Evolutionary conservation across 2,329 filamentous ascomycete species (phyloP).

Genomic region (Aspergillus sp.): DNA sequence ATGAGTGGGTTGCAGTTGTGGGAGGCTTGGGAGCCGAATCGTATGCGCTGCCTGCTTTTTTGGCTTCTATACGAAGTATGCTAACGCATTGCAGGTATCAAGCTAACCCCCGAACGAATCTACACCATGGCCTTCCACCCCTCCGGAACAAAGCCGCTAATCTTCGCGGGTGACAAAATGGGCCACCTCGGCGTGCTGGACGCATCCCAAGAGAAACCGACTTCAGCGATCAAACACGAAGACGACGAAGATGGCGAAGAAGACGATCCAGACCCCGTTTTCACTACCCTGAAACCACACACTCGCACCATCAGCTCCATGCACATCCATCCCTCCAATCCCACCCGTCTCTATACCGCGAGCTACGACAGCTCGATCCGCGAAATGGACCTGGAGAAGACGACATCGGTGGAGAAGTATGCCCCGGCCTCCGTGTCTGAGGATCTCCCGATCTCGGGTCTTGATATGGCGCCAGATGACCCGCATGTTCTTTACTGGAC

Average conservation of each 20-base stretch:
- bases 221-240: conserved; percentile 34
- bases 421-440: conserved; percentile 60
- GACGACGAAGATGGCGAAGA: conserved; percentile 60
- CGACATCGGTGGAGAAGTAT: conserved; percentile 71
- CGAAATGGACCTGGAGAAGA: conserved; percentile 73
- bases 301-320: conserved; percentile 81
- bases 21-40: conserved; percentile 72
- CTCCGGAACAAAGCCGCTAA: conserved; percentile 70
- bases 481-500: conserved; percentile 76
- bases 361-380: conserved; percentile 93
- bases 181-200: conserved; percentile 88
- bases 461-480: conserved; percentile 67
- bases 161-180: conserved; percentile 92
- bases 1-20: conserved; percentile 75
- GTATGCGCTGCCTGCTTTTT: conserved; percentile 38
- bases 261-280: conserved; percentile 61
- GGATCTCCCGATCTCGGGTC: conserved; percentile 72
- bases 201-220: conserved; percentile 48
- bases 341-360: conserved; percentile 68
- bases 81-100: conserved; percentile 56
- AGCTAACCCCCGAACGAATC: conserved; percentile 78
- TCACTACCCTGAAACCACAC: conserved; percentile 85
- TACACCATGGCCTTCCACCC: conserved; percentile 88
- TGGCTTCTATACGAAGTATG: conserved; percentile 2
- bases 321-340: conserved; percentile 63